Base-by-base conservation (phyloP, 768 basidiomycete species). In the Mycena albidolilacea region DNA sequence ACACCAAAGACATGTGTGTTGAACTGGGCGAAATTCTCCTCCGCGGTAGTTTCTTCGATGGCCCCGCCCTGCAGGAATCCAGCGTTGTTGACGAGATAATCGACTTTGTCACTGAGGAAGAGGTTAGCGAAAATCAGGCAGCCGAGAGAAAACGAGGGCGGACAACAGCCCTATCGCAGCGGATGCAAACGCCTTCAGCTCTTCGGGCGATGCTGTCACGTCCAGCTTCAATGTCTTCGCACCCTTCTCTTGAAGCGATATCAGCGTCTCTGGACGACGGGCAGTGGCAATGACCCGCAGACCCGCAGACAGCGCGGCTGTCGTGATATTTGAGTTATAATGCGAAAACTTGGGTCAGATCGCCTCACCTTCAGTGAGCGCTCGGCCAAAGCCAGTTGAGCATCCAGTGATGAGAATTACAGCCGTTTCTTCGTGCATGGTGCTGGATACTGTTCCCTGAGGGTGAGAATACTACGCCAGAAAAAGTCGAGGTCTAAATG, bases 1-100 rank as follows among this genome's bases (percentile, higher is more conserved):
- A 79, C 77, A 21, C 78, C 79, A 60, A 79, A 76, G 35, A 81
- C 75, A 76, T 82, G 81, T 14, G 78, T 78, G 64, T 77, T 68
- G 64, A 80, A 79, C 44, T 79, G 76, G 0, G 70, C 64, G 0
- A 71, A 66, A 30, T 65, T 62, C 54, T 78, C 70, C 46, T 77
- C 75, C 5, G 70, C 61, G 14, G 43, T 75, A 60, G 65, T 70
- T 30, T 75, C 76, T 59, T 78, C 73, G 19, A 75, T 50, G 0
- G 77, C 76, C 50, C 75, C 74, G 17, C 76, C 78, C 35, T 72
- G 71, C n/a, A 79, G 44, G 38, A 70, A 79, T 1, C 78, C 79
- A 12, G 79, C 80, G 46, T 81, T 81, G 69, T 79, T 79, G 64
- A 80, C 69, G 37, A 81, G 69, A 37, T 72, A 78, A 58, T 80